Percentiles rank a stretch among this genome's conserved stretches.
Evolutionary conservation across 768 basidiomycete genomes (phyloP).

Genomic region (Leccinum barrowsii): DNA sequence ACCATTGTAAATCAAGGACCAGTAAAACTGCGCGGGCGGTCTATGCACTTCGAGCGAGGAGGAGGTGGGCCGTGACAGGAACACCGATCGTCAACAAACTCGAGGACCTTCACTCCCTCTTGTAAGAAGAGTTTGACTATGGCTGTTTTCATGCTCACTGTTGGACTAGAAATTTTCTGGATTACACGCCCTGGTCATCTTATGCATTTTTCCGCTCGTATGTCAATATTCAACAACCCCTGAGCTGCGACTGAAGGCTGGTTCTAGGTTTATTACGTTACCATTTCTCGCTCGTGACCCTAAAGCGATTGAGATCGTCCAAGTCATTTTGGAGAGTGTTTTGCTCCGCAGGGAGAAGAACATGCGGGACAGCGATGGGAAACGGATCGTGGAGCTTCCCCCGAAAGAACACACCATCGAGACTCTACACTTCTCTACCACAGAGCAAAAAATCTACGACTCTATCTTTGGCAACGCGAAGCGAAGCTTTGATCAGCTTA

Average conservation of each 20-base stretch:
- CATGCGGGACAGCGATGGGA: slow-evolving; percentile 84
- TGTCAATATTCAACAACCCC: slow-evolving; percentile 17
- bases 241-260: slow-evolving; percentile 2
- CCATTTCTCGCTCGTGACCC: slow-evolving; percentile 91
- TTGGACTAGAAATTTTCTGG: slow-evolving; percentile 64
- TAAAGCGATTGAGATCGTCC: slow-evolving; percentile 92
- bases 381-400: slow-evolving; percentile 84
- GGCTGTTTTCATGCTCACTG: slow-evolving; percentile 29
- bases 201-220: slow-evolving; percentile 88
- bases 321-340: slow-evolving; percentile 87
- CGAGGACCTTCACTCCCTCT: slow-evolving; percentile 85
- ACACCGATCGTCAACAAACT: slow-evolving; percentile 95
- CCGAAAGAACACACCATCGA: slow-evolving; percentile 77
- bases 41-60: slow-evolving; percentile 73
- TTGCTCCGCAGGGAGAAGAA: slow-evolving; percentile 89
- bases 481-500: slow-evolving; percentile 72
- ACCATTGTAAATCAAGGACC: slow-evolving; percentile 86
- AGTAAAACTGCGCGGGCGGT: slow-evolving; percentile 88
- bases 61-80: slow-evolving; percentile 91
- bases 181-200: slow-evolving; percentile 78
- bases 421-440: slow-evolving; percentile 70
- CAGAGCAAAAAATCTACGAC: slow-evolving; percentile 87
- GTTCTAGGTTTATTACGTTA: slow-evolving; percentile 74
- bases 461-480: slow-evolving; percentile 80
- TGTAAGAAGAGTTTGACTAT: slow-evolving; percentile 51